phyloP scores from a whole-genome alignment of 768 basidiomycete species.

The Boletales sp. region DNA sequence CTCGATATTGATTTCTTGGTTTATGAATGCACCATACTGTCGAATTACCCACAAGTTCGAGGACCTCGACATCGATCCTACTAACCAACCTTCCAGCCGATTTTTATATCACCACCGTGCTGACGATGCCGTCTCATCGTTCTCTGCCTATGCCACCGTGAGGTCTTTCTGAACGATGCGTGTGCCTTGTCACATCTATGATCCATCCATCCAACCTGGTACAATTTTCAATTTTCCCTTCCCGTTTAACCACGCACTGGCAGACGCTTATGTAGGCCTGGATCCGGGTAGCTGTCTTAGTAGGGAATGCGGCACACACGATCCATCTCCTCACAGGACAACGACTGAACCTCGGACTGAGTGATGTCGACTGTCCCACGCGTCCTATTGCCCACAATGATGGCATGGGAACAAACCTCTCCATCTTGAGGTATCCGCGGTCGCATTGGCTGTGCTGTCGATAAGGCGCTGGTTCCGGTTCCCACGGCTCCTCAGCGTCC shows the following conservation, averaged over 20 bases:
- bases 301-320: conserved; percentile 96
- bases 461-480: no score
- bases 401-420: no score
- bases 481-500: no score
- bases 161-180: conserved; percentile 51
- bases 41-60: no score
- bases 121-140: conserved; percentile 40
- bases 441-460: no score
- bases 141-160: conserved; percentile 61
- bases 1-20: no score
- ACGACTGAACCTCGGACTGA: conserved; percentile 92
- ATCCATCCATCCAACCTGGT: conserved; percentile 67
- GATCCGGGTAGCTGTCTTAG: conserved; percentile 64
- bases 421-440: no score
- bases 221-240: no score
- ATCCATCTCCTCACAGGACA: conserved; percentile 95
- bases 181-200: conserved; percentile 65
- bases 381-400: conserved; percentile 49
- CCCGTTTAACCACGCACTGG: conserved; percentile 63
- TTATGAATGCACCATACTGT: no score
- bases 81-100: no score
- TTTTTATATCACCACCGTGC: no score
- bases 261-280: conserved; percentile 81
- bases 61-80: no score
- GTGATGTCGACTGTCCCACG: conserved; percentile 73